These are phyloP conservation scores for Starmerella potacharoeniae DNA, from an alignment of 805 yeast genomes.

Conservation along the genomic window DNA sequence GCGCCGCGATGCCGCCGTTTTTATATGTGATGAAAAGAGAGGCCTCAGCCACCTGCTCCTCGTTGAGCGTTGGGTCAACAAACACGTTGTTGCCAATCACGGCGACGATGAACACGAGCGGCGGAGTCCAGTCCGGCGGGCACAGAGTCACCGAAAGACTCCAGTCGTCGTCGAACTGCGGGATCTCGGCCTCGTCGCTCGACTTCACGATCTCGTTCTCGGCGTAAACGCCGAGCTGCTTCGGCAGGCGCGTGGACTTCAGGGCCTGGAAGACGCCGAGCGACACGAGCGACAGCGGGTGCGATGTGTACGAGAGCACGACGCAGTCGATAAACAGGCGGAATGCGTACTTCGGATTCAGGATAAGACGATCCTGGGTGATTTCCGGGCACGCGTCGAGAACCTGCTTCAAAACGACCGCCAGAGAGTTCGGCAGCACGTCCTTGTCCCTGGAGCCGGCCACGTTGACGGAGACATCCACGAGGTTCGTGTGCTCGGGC, in stretches of 20 bases:
- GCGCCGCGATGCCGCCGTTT: slow-evolving; percentile 55
- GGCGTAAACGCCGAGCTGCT: slow-evolving; percentile 38
- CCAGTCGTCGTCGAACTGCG: slow-evolving; percentile 87
- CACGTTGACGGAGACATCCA: slow-evolving; percentile 64
- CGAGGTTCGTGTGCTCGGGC: slow-evolving; percentile 30
- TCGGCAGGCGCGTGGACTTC: slow-evolving; percentile 64
- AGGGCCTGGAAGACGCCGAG: slow-evolving; percentile 74
- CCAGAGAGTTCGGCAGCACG: slow-evolving; percentile 49
- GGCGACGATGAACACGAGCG: slow-evolving; percentile 66
- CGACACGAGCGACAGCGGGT: slow-evolving; percentile 72
- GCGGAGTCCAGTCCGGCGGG: slow-evolving; percentile 43
- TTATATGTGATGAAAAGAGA: slow-evolving; percentile 69
- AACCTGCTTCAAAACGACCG: slow-evolving; percentile 46
- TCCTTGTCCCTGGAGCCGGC: slow-evolving; percentile 69
- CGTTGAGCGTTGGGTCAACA: slow-evolving; percentile 81
- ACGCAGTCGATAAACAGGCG: slow-evolving; percentile 71
- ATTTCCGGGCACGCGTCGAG: slow-evolving; percentile 35
- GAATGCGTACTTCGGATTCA: slow-evolving; percentile 66
- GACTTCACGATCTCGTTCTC: slow-evolving; percentile 29
- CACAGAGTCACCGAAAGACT: slow-evolving; percentile 42
- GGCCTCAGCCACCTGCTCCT: slow-evolving; percentile 77
- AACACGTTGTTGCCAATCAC: slow-evolving; percentile 52
- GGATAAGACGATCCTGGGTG: slow-evolving; percentile 27
- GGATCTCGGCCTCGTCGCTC: slow-evolving; percentile 60
- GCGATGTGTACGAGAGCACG: slow-evolving; percentile 62